Conservation (phyloP, 306 rosid genomes). For the Mucuna pruriens region DNA sequence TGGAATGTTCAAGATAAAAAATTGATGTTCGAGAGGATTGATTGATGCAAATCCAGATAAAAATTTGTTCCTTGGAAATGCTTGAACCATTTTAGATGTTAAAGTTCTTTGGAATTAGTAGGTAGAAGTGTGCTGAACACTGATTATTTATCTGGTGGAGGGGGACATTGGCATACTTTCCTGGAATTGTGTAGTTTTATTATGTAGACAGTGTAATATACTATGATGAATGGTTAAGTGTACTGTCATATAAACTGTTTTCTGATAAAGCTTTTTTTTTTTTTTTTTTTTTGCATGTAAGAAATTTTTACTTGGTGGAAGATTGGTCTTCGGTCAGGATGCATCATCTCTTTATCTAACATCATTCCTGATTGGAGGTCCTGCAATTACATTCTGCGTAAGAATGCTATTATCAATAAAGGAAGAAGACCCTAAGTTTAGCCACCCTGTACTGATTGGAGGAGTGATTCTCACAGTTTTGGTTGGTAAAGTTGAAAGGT, state of each 20-base stretch:
- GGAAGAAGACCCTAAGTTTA: slow-evolving; percentile 44
- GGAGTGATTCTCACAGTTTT: slow-evolving; percentile 76
- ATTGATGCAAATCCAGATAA: background rate
- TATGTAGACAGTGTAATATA: background rate
- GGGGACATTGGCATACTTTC: background rate
- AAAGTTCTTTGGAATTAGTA: background rate
- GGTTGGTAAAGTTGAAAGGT: slow-evolving; percentile 65
- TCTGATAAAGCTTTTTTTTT: slow-evolving; percentile 12
- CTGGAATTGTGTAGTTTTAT: slow-evolving; percentile 9
- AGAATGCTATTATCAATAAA: slow-evolving; percentile 57
- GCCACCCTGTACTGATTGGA: slow-evolving; percentile 58
- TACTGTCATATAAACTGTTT: background rate
- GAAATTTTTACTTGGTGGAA: slow-evolving; percentile 91
- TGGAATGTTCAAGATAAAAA: slow-evolving; percentile 2
- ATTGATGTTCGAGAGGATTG: too few species aligned
- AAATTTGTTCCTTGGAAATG: background rate
- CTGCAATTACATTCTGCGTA: slow-evolving; percentile 80
- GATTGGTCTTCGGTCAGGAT: slow-evolving; percentile 84
- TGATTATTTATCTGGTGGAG: slow-evolving; percentile 10
- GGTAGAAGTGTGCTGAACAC: slow-evolving; percentile 4
- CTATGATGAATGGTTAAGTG: background rate
- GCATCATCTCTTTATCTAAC: slow-evolving; percentile 74
- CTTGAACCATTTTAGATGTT: slow-evolving; percentile 3
- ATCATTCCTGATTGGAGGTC: slow-evolving; percentile 76
- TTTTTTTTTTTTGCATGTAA: slow-evolving; percentile 44